Evolutionary conservation across 2,329 filamentous ascomycete genomes (phyloP).

Genomic region (Zasmidium citrigriseum): DNA sequence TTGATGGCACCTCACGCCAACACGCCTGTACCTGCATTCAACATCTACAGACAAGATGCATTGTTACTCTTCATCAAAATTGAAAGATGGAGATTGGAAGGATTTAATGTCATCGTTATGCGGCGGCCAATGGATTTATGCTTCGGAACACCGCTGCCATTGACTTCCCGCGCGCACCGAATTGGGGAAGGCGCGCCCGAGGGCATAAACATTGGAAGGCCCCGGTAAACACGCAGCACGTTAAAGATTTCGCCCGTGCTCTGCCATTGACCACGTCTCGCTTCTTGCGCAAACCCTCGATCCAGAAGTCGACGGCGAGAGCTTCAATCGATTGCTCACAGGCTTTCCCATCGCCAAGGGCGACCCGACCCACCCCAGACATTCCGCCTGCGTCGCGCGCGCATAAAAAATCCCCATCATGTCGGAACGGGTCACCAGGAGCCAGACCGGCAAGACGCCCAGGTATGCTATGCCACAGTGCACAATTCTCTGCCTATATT

Average conservation of each 20-base stretch:
- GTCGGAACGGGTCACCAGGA: slow-evolving; percentile 43
- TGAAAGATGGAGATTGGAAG: not conserved
- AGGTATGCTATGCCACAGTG: slow-evolving; percentile 38
- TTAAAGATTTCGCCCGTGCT: not conserved
- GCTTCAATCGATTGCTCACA: not conserved
- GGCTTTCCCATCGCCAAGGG: not conserved
- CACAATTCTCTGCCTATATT: not conserved
- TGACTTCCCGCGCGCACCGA: not conserved
- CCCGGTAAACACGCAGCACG: not conserved
- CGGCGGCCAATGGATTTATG: not conserved
- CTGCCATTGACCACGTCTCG: not conserved
- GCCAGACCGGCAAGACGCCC: slow-evolving; percentile 51
- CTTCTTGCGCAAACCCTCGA: not conserved
- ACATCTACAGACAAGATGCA: too few relatives aligned
- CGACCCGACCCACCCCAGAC: not conserved
- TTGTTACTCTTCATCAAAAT: not conserved
- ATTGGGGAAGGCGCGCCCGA: not conserved
- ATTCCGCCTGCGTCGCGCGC: slow-evolving; percentile 4
- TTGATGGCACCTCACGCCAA: not conserved
- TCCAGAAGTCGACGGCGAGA: not conserved
- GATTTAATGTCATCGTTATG: not conserved
- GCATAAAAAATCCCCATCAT: slow-evolving; percentile 11
- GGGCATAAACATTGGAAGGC: not conserved
- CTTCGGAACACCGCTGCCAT: not conserved
- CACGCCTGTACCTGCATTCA: not conserved